Percentiles rank a stretch among this genome's conserved stretches.
Evolutionary conservation across 306 rosid species (phyloP).

Genomic region (Medicago arabica): DNA sequence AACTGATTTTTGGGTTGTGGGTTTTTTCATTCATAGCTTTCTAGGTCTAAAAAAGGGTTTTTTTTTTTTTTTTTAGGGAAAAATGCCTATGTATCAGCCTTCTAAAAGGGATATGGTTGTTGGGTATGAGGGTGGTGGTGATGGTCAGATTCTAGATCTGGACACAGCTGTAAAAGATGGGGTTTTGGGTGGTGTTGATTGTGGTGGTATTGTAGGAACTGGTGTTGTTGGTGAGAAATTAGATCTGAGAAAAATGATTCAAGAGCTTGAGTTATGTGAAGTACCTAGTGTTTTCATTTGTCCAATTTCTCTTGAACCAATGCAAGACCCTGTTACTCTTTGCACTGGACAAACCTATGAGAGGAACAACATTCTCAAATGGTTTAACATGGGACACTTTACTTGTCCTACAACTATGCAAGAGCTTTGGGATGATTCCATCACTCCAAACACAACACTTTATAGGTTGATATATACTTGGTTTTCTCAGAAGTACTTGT

Average conservation of each 20-base stretch:
- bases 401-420: slow-evolving; percentile 90
- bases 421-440: slow-evolving; percentile 86
- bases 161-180: slow-evolving; percentile 82
- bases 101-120: slow-evolving; percentile 53
- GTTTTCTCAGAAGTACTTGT: slow-evolving; percentile 76
- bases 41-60: slow-evolving; percentile 30
- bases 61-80: slow-evolving; percentile 4
- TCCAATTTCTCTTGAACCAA: slow-evolving; percentile 85
- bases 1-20: slow-evolving; percentile 26
- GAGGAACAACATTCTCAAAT: slow-evolving; percentile 76
- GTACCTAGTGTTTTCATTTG: slow-evolving; percentile 77
- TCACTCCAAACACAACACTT: slow-evolving; percentile 74
- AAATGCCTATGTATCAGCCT: slow-evolving; percentile 81
- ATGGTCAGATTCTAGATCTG: slow-evolving; percentile 82
- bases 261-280: slow-evolving; percentile 71
- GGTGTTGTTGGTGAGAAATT: slow-evolving; percentile 60
- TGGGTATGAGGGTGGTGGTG: slow-evolving; percentile 71
- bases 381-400: slow-evolving; percentile 74
- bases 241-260: slow-evolving; percentile 83
- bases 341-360: slow-evolving; percentile 87
- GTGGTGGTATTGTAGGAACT: slow-evolving; percentile 53
- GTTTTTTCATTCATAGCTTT: background rate
- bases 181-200: slow-evolving; percentile 62
- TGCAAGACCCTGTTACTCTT: slow-evolving; percentile 87
- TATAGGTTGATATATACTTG: slow-evolving; percentile 62